These are phyloP conservation scores for Penicillium nucicola DNA, from an alignment of 495 filamentous ascomycete species.

Conservation along the genomic window DNA sequence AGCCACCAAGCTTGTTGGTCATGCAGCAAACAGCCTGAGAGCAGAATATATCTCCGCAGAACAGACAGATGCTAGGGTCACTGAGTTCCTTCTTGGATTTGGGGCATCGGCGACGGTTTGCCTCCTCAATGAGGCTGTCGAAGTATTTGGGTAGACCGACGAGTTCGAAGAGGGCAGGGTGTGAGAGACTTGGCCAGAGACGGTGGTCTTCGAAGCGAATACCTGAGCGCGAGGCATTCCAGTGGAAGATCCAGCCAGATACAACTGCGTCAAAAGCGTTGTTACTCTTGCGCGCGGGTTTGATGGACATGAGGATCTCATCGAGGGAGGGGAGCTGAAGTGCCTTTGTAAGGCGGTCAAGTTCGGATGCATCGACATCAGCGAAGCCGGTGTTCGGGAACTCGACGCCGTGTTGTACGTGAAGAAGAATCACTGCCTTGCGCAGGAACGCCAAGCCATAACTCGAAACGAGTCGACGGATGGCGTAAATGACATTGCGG, in stretches of 20 bases:
- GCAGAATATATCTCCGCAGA: conserved; percentile 95
- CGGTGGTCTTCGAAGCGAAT: conserved; percentile 39
- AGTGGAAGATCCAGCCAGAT: conserved; percentile 76
- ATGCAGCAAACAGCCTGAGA: conserved; percentile 90
- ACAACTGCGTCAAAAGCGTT: conserved; percentile 52
- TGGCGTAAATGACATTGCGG: conserved; percentile 36
- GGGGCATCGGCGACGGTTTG: conserved; percentile 78
- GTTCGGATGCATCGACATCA: conserved; percentile 66
- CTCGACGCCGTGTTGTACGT: conserved; percentile 84
- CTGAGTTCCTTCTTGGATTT: conserved; percentile 85
- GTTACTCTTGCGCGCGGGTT: conserved; percentile 29
- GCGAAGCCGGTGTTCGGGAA: conserved; percentile 72
- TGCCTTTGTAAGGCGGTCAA: conserved; percentile 73
- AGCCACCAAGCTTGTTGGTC: conserved; percentile 72
- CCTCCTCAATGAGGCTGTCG: conserved; percentile 89
- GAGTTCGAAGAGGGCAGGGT: conserved; percentile 91
- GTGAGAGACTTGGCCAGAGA: conserved; percentile 56
- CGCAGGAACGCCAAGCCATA: conserved; percentile 90
- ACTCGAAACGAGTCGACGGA: conserved; percentile 59
- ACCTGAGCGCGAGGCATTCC: conserved; percentile 45
- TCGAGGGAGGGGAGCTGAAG: conserved; percentile 76
- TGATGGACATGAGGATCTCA: conserved; percentile 61
- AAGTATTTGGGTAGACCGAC: conserved; percentile 89
- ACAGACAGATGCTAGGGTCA: conserved; percentile 88
- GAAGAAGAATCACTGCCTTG: conserved; percentile 77